Evolutionary conservation across 306 rosid genomes (phyloP).

Genomic region (Quercus engelmannii): DNA sequence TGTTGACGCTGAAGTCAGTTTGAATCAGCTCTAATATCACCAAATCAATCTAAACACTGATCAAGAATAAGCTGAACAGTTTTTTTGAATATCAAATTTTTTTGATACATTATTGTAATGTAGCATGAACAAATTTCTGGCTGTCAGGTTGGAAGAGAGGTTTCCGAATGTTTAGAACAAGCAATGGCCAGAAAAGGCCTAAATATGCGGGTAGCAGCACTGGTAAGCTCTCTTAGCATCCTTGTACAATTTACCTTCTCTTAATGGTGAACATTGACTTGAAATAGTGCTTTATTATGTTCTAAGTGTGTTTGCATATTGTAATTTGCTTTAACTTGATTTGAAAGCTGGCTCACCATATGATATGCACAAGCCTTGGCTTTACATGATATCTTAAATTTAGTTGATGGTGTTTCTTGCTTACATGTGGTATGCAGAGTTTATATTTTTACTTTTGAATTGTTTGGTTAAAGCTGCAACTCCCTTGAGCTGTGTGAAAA

Average conservation of each 20-base stretch:
- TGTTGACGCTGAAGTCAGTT: conserved; percentile 10
- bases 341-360: background rate
- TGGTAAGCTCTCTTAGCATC: conserved; percentile 50
- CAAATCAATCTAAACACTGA: background rate
- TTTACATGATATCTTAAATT: too few species aligned
- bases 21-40: background rate
- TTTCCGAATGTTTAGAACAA: conserved; percentile 66
- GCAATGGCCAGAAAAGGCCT: conserved; percentile 64
- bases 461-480: background rate
- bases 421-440: background rate
- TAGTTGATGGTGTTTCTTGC: background rate
- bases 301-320: background rate
- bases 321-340: background rate
- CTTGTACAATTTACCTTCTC: background rate
- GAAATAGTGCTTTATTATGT: background rate
- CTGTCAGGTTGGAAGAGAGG: conserved; percentile 83
- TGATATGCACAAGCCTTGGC: background rate
- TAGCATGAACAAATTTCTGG: conserved; percentile 4
- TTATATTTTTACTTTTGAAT: background rate
- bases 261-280: background rate
- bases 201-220: conserved; percentile 64
- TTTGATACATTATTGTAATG: too few species aligned
- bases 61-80: background rate
- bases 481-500: background rate
- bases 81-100: background rate